These are phyloP conservation scores for Capsicum baccatum DNA, from an alignment of 257 asterid genomes.

Conservation along the genomic window DNA sequence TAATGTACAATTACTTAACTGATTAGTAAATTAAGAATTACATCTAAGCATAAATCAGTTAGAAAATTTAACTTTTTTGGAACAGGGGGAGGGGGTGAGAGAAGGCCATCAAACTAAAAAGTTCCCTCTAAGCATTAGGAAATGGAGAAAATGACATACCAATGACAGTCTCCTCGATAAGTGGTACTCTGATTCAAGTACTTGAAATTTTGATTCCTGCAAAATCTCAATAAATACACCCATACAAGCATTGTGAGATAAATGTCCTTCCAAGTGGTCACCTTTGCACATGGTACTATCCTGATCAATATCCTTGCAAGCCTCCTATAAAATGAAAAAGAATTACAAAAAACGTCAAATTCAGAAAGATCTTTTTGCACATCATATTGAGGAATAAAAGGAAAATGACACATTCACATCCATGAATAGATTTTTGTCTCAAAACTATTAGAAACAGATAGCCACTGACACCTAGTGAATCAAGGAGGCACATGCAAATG, in stretches of 20 bases:
- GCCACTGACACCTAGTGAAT: slow-evolving; percentile 17
- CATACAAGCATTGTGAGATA: slow-evolving; percentile 43
- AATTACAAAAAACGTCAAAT: slow-evolving; percentile 23
- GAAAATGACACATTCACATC: background rate
- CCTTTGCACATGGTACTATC: slow-evolving; percentile 44
- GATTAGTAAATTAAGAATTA: background rate
- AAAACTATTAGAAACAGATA: slow-evolving; percentile 12
- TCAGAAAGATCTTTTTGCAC: background rate
- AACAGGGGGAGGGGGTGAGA: background rate
- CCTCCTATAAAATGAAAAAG: slow-evolving; percentile 48
- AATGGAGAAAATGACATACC: slow-evolving; percentile 48
- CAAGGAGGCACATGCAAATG: slow-evolving; percentile 18
- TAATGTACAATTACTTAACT: background rate
- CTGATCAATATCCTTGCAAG: slow-evolving; percentile 50
- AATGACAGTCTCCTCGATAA: slow-evolving; percentile 53
- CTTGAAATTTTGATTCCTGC: slow-evolving; percentile 59
- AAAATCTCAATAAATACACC: slow-evolving; percentile 55
- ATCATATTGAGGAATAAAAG: background rate
- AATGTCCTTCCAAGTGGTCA: slow-evolving; percentile 43
- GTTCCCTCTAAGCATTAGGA: background rate
- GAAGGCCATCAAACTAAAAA: background rate
- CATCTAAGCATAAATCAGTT: slow-evolving; percentile 2
- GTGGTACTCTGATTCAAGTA: slow-evolving; percentile 71
- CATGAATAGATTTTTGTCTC: background rate
- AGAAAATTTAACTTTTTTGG: background rate